Percentiles rank a stretch among this genome's conserved stretches.
Evolutionary conservation across 345 rosid species (phyloP).

Genomic region (Euphorbia tirucalli): DNA sequence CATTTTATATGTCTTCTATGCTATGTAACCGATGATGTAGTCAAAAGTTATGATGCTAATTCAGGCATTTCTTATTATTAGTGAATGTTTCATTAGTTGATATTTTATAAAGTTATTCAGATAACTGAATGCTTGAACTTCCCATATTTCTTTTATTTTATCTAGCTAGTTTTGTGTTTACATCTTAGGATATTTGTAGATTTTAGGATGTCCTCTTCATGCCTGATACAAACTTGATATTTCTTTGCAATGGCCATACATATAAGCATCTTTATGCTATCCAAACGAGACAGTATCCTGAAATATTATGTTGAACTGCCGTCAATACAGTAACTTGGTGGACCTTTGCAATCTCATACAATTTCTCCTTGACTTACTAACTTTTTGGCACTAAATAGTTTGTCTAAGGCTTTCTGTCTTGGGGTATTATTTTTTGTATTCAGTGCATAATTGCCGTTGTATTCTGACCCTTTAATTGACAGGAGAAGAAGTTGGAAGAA

Average conservation of each 20-base stretch:
- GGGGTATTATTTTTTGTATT: neutral
- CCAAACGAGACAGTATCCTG: neutral
- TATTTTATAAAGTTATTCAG: neutral
- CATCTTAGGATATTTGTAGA: neutral
- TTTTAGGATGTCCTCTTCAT: neutral
- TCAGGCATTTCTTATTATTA: neutral
- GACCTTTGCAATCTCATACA: neutral
- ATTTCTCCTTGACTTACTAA: neutral
- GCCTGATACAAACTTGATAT: neutral
- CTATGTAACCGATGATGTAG: neutral
- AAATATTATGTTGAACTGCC: neutral
- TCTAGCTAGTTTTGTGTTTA: neutral
- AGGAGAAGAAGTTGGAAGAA: conserved; percentile 63
- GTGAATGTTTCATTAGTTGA: neutral
- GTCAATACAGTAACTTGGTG: neutral
- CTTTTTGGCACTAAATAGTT: neutral
- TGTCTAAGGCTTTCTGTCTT: neutral
- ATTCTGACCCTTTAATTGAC: conserved; percentile 6
- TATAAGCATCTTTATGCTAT: neutral
- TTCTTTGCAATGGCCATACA: neutral
- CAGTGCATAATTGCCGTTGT: neutral
- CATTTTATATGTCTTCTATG: neutral
- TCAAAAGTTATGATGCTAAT: neutral
- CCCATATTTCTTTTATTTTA: neutral
- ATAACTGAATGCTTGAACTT: neutral